These are phyloP conservation scores for Ophiostoma sp. DNA, from an alignment of 2,329 filamentous ascomycete species.

Conservation along the genomic window DNA sequence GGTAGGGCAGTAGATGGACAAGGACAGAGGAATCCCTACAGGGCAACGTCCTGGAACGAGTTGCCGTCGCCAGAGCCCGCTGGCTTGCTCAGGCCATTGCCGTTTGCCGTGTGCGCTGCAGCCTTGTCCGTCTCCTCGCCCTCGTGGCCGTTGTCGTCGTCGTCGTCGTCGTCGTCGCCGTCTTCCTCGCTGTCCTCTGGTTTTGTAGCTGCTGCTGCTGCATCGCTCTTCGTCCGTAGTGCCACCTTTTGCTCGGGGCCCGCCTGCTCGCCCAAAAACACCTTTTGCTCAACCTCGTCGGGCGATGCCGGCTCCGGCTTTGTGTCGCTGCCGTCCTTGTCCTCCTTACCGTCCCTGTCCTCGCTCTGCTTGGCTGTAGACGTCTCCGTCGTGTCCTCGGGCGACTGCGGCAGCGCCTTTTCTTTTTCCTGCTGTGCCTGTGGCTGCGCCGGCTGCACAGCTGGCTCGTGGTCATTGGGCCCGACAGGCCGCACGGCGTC, in stretches of 20 bases:
- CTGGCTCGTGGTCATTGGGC: slow-evolving; percentile 29
- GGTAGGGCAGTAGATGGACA: too few relatives aligned
- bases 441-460: slow-evolving; percentile 9
- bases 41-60: slow-evolving; percentile 60
- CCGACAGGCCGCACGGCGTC: slow-evolving; percentile 59
- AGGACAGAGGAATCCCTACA: slow-evolving; percentile 35
- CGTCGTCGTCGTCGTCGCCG: slow-evolving; percentile 15
- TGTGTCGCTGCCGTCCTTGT: background rate
- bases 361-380: slow-evolving; percentile 14
- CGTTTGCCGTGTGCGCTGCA: slow-evolving; percentile 32
- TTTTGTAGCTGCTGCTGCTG: slow-evolving; percentile 21
- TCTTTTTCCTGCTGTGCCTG: slow-evolving; percentile 27
- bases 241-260: slow-evolving; percentile 48
- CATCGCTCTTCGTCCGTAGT: slow-evolving; percentile 39
- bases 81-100: slow-evolving; percentile 28
- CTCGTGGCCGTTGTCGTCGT: slow-evolving; percentile 27
- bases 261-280: slow-evolving; percentile 49
- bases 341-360: slow-evolving; percentile 17
- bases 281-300: slow-evolving; percentile 49
- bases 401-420: slow-evolving; percentile 30
- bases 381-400: slow-evolving; percentile 13
- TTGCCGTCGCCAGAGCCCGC: slow-evolving; percentile 48
- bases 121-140: slow-evolving; percentile 27
- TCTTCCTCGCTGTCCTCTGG: slow-evolving; percentile 18
- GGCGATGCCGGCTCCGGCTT: slow-evolving; percentile 19